These are phyloP conservation scores for Trichomonascaceae sp. DNA, from an alignment of 1,139 yeast species.

Conservation along the genomic window DNA sequence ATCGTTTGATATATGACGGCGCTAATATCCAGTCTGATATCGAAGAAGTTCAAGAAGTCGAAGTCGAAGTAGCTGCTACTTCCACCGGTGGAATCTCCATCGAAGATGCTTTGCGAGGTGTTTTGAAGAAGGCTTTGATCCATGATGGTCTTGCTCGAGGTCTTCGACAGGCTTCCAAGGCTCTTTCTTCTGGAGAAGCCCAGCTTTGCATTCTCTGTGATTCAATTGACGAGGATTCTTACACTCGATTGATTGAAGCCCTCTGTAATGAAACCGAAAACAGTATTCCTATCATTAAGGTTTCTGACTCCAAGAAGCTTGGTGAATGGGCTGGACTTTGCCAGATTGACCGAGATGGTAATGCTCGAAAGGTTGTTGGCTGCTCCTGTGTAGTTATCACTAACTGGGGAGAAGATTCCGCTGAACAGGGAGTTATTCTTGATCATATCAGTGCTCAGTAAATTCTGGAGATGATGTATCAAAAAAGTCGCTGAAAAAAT, in stretches of 20 bases:
- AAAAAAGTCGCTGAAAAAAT: not conserved
- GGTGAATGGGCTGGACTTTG: conserved; percentile 99
- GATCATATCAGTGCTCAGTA: conserved; percentile 93
- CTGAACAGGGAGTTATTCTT: conserved; percentile 94
- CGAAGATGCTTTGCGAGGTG: conserved; percentile 98
- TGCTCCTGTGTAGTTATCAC: conserved; percentile 99
- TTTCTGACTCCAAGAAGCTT: conserved; percentile 97
- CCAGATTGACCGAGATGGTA: conserved; percentile 99
- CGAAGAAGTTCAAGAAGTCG: conserved; percentile 39
- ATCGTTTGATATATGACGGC: no score
- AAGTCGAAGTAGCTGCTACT: conserved; percentile 73
- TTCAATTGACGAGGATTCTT: conserved; percentile 96
- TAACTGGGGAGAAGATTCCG: conserved; percentile 99
- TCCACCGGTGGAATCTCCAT: conserved; percentile 83
- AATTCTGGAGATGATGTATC: conserved; percentile 15
- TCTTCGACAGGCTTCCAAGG: conserved; percentile 99
- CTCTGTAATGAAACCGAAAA: conserved; percentile 96
- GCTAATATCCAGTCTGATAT: conserved; percentile 34
- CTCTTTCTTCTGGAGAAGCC: conserved; percentile 90
- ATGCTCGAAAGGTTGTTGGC: conserved; percentile 99
- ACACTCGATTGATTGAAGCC: conserved; percentile 98
- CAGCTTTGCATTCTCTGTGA: conserved; percentile 97
- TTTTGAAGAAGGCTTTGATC: conserved; percentile 94
- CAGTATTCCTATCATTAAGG: conserved; percentile 98
- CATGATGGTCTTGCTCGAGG: conserved; percentile 99